Evolutionary conservation across 768 basidiomycete species (phyloP), one percentile per base, ranked within the genome.

Genomic region (Lentinula detonsa): DNA sequence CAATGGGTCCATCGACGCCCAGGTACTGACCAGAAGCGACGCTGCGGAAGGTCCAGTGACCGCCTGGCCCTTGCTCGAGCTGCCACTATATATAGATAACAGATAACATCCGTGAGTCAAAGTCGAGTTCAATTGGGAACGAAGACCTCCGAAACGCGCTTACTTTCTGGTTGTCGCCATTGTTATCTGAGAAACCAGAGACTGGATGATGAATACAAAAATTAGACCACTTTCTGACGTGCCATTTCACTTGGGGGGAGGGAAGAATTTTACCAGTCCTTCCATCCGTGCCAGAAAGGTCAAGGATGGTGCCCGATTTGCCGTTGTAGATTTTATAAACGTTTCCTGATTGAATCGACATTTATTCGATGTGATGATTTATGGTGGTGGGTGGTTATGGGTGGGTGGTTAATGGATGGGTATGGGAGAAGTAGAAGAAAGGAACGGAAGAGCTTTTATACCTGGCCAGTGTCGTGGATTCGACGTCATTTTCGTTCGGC

Each of bases 281-380:
- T 59, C 74, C 70, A 60, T 82, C 79, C 9, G 66, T 71, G n/a
- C 77, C 80, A 37, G 82, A 83, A 62, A 82, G 78, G 63, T 83
- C 81, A 16, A 81, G 60, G 21, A 69, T 75, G 13, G 76, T 80
- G 13, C 71, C 73, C 8, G 71, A 71, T 67, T 81, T 73, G 66
- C 57, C 69, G 69, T 80, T 80, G 61, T 56, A 64, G 53, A 81
- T 67, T 55, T 52, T 69, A 68, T 79, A 78, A 10, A n/a, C 39
- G 48, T 52, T 37, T 37, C 59, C 59, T 23, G 48, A 46, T 60
- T 52, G 49, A 18, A 59, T 45, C 21, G 57, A 59, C 57, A 59
- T 59, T 59, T 34, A 37, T 34, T 13, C 21, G 21, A n/a, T 35
- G 31, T 9, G n/a, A 39, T 11, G 23, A 18, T 39, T 3, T 18